Base-by-base conservation (phyloP, 176 grass and related monocot genomes). In the Oryza punctata region DNA sequence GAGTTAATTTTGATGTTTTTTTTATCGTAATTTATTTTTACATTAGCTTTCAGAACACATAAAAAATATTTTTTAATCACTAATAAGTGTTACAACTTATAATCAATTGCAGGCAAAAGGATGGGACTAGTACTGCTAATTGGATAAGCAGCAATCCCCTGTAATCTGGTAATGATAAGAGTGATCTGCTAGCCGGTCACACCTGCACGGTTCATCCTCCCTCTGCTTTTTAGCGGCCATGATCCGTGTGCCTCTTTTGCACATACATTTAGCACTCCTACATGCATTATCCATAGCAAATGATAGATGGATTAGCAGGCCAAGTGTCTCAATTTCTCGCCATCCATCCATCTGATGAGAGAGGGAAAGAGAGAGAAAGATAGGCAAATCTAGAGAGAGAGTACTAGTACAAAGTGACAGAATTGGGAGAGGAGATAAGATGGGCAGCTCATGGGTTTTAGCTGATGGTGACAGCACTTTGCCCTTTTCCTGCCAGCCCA, bases 291-390 rank as follows among this genome's bases (percentile, higher is more conserved):
- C 82, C 71, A 33, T 35, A 63, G 29, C 38, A 29, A 75, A 90
- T 63, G 79, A 74, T 83, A 75, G 88, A 90, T 86, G 84, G 63
- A 38, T 7, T 23, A 79, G 52, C 23, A 57, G 79, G 81, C 88
- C 88, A 83, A 86, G 88, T 78, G 88, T 83, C 69, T 35, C 14
- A 68, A 13, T 70, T 30, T 28, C 63, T 61, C 75, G 75, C 88
- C 88, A 83, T 52, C 68, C 87, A 75, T 63, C 41, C 57, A 61
- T 41, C 57, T 54, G 18, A 46, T 44, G 25, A 63, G 25, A 71
- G 54, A 4, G 3, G 1, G 25, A 63, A 16, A 71, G 54, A 4
- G 3, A 4, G 6, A 69, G 28, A 38, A 38, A 21, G 7, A 47
- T 13, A 15, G 13, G 18, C 14, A 50, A 18, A 50, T 50, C 19